Conservation (phyloP, 176 grass and related monocot species). For the Hsuehochloa calcarea region DNA sequence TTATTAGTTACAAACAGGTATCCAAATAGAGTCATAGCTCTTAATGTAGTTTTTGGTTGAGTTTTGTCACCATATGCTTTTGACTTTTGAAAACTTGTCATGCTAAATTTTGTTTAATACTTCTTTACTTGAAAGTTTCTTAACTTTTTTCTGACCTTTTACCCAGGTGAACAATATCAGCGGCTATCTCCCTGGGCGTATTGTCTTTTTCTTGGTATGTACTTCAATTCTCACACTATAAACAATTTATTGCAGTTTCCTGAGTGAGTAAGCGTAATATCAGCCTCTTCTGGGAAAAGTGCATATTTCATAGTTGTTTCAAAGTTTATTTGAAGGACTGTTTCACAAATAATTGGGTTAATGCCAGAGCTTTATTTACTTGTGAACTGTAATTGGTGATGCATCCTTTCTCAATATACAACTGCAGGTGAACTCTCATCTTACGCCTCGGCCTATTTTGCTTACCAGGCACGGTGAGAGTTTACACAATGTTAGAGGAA, state of each 20-base stretch:
- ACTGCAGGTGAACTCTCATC: slow-evolving; percentile 96
- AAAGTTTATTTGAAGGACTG: background rate
- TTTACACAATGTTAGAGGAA: slow-evolving; percentile 91
- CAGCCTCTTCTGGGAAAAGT: background rate
- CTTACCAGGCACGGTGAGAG: slow-evolving; percentile 98
- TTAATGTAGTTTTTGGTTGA: background rate
- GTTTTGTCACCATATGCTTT: background rate
- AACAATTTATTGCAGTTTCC: background rate
- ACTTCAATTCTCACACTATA: background rate
- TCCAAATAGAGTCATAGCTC: background rate
- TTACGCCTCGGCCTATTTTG: slow-evolving; percentile 89
- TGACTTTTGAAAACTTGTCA: slow-evolving; percentile 2
- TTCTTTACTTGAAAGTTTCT: slow-evolving; percentile 19
- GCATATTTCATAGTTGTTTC: slow-evolving; percentile 1
- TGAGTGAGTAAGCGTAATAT: background rate
- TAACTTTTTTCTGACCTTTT: slow-evolving; percentile 23
- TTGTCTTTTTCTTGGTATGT: slow-evolving; percentile 98
- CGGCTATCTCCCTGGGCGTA: slow-evolving; percentile 95
- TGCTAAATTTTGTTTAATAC: background rate
- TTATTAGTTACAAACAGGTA: background rate
- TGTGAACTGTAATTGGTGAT: background rate
- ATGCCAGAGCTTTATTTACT: background rate
- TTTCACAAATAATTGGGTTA: background rate
- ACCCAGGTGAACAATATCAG: slow-evolving; percentile 96
- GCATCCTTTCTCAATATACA: slow-evolving; percentile 10